Base-by-base conservation (phyloP, 1,284 basidiomycete genomes). In the Gastroboletus turbinatus region DNA sequence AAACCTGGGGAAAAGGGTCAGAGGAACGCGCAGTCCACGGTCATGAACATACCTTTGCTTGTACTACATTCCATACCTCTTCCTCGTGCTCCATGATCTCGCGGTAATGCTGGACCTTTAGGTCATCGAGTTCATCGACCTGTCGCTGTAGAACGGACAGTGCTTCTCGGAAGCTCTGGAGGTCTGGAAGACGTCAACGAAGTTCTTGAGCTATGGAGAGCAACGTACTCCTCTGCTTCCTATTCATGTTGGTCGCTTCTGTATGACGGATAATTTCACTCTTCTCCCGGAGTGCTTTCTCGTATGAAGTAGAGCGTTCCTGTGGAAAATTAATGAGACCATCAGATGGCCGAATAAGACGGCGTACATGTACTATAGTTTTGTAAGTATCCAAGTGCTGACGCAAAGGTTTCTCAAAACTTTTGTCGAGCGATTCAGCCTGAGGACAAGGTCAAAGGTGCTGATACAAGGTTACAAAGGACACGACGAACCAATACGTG, bases 51-150 rank as follows among this genome's bases (percentile, higher is more conserved):
- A 90, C 88, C 77, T 94, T 94, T 60, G 80, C 82, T 66, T 95
- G 85, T 13, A 97, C 91, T 16, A 86, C 85, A 64, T 94, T 85
- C 96, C 96, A 98, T 7, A 93, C 86, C 74, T 95, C 88, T 65
- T 96, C 92, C 74, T 98, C 95, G 61, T 94, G 92, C 56, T 94
- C 92, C 52, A 96, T 76, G 52, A 96, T 94, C 63, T 96, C 90
- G 61, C 85, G 82, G 68, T 95, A 95, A 73, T 95, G 92, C 11
- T 82, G 78, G 4, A 75, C 82, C 67, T 94, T 94, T 59, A 94
- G 75, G 59, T 85, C 85, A 69, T 95, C 92, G 17, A 95, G 77
- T 53, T 91, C 91, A 63, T 94, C 90, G 0, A 98, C 94, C 72
- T 96, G 94, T 39, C 84, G 80, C 66, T 98, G 95, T 36, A 98